Percentiles rank a stretch among this genome's conserved stretches.
phyloP scores from a whole-genome alignment of 2,329 filamentous ascomycete genomes.

The Hortaea werneckii region DNA sequence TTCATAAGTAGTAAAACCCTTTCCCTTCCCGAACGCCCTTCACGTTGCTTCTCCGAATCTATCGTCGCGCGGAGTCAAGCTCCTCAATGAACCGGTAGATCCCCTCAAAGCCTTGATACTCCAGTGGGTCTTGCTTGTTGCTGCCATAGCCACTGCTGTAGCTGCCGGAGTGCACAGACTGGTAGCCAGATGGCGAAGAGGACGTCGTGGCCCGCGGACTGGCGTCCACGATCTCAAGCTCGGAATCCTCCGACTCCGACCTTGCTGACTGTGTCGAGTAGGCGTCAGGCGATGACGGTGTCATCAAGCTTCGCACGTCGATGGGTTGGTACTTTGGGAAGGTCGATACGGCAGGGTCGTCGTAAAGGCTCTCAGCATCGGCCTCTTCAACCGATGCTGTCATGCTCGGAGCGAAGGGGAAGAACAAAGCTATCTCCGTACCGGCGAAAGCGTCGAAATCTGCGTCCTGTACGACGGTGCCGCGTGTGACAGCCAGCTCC shows the following conservation, averaged over 20 bases:
- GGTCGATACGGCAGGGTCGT: constrained; percentile 24
- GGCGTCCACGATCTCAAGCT: constrained; percentile 28
- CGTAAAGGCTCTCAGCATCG: constrained; percentile 34
- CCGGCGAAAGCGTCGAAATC: constrained; percentile 61
- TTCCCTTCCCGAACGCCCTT: neutral
- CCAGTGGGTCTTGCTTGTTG: constrained; percentile 36
- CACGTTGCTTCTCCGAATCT: neutral
- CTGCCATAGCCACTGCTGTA: constrained; percentile 28
- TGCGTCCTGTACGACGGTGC: constrained; percentile 67
- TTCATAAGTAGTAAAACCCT: neutral
- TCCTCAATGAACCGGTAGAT: constrained; percentile 57
- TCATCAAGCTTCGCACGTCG: constrained; percentile 50
- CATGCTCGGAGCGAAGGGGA: constrained; percentile 69
- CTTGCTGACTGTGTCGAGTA: constrained; percentile 26
- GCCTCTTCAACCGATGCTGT: constrained; percentile 26
- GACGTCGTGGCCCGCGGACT: constrained; percentile 35
- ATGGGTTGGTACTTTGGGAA: constrained; percentile 29
- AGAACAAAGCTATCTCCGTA: constrained; percentile 64
- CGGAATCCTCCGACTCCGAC: constrained; percentile 15
- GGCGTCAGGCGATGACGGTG: constrained; percentile 26
- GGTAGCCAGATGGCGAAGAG: constrained; percentile 43
- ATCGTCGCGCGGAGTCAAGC: constrained; percentile 42
- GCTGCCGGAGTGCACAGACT: constrained; percentile 44
- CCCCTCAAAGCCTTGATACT: constrained; percentile 54
- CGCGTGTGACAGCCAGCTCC: constrained; percentile 74